Percentiles rank a stretch among this genome's conserved stretches.
These are phyloP conservation scores for Botryotinia convoluta DNA, from an alignment of 2,329 filamentous ascomycete species.

Conservation along the genomic window DNA sequence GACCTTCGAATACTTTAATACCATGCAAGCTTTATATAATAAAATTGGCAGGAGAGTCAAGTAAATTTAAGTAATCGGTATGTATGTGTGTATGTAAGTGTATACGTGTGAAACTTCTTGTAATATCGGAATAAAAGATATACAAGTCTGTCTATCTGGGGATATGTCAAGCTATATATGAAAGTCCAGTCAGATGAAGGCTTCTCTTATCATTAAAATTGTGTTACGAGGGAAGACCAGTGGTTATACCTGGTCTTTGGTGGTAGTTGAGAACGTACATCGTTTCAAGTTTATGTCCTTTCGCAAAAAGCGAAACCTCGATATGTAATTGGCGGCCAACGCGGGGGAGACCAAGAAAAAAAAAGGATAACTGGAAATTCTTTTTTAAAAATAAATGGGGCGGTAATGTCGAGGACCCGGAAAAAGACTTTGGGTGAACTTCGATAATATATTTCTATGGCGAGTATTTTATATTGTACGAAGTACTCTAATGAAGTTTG, in stretches of 20 bases:
- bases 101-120: not conserved
- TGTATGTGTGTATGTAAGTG: not conserved
- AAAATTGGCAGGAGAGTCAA: constrained; percentile 21
- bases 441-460: not conserved
- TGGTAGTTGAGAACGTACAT: constrained; percentile 12
- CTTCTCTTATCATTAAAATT: constrained; percentile 20
- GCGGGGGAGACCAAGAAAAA: constrained; percentile 11
- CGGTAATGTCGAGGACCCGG: not conserved
- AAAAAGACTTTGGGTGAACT: constrained; percentile 10
- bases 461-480: constrained; percentile 2
- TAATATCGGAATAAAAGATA: not conserved
- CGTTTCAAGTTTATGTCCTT: constrained; percentile 21
- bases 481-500: not conserved
- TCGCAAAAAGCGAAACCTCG: constrained; percentile 17
- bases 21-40: constrained; percentile 20
- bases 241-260: constrained; percentile 9
- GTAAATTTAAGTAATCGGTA: constrained; percentile 8
- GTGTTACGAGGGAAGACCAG: constrained; percentile 3
- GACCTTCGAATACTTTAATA: constrained; percentile 6
- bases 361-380: not conserved
- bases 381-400: constrained; percentile 9
- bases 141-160: not conserved
- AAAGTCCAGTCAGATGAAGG: constrained; percentile 1
- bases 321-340: constrained; percentile 12
- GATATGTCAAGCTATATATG: not conserved